These are phyloP conservation scores for Ophiorrhiza pumila DNA, from an alignment of 257 asterid species.

Conservation along the genomic window DNA sequence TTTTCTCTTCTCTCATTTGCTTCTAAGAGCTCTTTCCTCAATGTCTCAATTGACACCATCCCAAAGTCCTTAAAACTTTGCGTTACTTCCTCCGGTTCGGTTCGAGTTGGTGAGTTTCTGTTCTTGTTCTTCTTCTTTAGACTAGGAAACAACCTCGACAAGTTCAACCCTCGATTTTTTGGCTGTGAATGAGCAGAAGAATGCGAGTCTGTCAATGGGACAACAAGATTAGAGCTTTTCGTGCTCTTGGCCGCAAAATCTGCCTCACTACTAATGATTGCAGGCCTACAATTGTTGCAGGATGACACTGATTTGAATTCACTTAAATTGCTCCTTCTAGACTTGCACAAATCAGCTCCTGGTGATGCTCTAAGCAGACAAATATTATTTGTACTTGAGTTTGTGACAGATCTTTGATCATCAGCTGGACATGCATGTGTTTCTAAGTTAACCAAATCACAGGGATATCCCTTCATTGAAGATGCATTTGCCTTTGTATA, in stretches of 20 bases:
- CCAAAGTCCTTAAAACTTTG: constrained; percentile 39
- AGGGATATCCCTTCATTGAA: constrained; percentile 37
- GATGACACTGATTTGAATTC: constrained; percentile 61
- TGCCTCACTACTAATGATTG: constrained; percentile 40
- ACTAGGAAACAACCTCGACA: constrained; percentile 75
- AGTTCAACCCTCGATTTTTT: constrained; percentile 43
- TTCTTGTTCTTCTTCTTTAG: constrained; percentile 70
- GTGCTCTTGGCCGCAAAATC: constrained; percentile 40
- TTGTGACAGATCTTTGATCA: constrained; percentile 44
- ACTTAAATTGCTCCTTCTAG: constrained; percentile 63
- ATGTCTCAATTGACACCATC: constrained; percentile 37
- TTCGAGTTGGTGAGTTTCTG: constrained; percentile 29
- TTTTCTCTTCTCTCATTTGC: constrained; percentile 62
- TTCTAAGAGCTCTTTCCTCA: constrained; percentile 54
- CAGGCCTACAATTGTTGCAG: constrained; percentile 69
- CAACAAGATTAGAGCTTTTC: constrained; percentile 49
- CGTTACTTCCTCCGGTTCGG: constrained; percentile 44
- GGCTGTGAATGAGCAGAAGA: constrained; percentile 59
- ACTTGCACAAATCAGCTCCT: constrained; percentile 35
- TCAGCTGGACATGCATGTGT: constrained; percentile 38
- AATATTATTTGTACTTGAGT: constrained; percentile 34
- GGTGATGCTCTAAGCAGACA: constrained; percentile 39
- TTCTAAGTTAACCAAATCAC: constrained; percentile 30
- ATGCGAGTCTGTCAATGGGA: constrained; percentile 71
- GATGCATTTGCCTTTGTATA: constrained; percentile 50